phyloP scores from a whole-genome alignment of 306 rosid genomes.

The Notholithocarpus densiflorus region DNA sequence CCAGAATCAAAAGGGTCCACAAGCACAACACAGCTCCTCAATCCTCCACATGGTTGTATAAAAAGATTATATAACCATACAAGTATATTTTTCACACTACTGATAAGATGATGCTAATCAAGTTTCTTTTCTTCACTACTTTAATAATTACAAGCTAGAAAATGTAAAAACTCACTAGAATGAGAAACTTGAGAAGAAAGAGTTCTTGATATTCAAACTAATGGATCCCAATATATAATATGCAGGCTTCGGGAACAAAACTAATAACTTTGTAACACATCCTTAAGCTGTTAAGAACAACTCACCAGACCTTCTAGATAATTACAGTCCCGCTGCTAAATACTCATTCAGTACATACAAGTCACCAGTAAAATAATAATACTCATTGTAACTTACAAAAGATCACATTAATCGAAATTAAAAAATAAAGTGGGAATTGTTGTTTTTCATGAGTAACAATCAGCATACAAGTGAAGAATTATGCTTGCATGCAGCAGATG shows the following conservation, averaged over 20 bases:
- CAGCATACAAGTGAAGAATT: neutral
- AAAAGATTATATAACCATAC: neutral
- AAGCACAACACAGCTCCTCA: neutral
- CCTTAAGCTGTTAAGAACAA: neutral
- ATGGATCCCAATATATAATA: neutral
- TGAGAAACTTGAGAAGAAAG: neutral
- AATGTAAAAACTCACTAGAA: neutral
- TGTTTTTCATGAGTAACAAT: neutral
- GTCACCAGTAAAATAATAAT: neutral
- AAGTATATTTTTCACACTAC: neutral
- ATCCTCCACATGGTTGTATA: neutral
- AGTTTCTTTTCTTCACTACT: neutral
- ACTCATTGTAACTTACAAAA: neutral
- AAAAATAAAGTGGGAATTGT: neutral
- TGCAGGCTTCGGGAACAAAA: neutral
- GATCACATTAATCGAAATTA: neutral
- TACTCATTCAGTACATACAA: neutral
- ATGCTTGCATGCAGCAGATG: neutral
- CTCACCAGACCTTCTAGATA: neutral
- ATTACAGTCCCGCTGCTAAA: constrained; percentile 8
- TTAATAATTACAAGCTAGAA: neutral
- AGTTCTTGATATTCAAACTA: neutral
- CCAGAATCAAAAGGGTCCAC: neutral
- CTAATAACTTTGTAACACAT: neutral
- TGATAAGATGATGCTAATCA: neutral